Evolutionary conservation across 495 filamentous ascomycete species (phyloP).

Genomic region (Lasiosphaeria miniovina): DNA sequence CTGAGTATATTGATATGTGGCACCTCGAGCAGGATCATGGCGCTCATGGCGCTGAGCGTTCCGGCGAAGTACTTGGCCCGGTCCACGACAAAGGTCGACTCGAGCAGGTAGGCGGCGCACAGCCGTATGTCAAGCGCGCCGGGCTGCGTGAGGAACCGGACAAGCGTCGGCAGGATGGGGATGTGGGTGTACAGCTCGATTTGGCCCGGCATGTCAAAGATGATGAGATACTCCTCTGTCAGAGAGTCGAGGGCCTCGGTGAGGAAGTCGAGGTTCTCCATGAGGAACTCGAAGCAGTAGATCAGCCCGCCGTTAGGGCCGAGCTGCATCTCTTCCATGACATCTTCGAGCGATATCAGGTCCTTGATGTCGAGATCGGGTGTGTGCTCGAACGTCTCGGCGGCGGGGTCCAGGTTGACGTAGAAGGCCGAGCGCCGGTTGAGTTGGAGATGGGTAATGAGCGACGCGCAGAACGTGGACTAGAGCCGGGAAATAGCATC

Average conservation of each 20-base stretch:
- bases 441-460: slow-evolving; percentile 87
- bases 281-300: slow-evolving; percentile 95
- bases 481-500: slow-evolving; percentile 32
- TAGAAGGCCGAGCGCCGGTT: slow-evolving; percentile 89
- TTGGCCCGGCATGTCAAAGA: slow-evolving; percentile 98
- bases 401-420: slow-evolving; percentile 96
- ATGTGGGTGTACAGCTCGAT: slow-evolving; percentile 99
- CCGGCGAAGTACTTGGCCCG: slow-evolving; percentile 96
- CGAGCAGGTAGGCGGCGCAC: slow-evolving; percentile 93
- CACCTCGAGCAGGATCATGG: slow-evolving; percentile 96
- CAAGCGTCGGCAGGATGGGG: slow-evolving; percentile 82
- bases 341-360: slow-evolving; percentile 91
- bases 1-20: slow-evolving; percentile 91
- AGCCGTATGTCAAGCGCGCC: slow-evolving; percentile 85
- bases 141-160: slow-evolving; percentile 71
- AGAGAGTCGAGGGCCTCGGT: slow-evolving; percentile 81
- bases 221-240: slow-evolving; percentile 90
- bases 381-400: slow-evolving; percentile 84
- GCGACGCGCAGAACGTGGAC: slow-evolving; percentile 90
- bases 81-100: slow-evolving; percentile 92
- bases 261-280: slow-evolving; percentile 94
- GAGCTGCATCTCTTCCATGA: slow-evolving; percentile 93
- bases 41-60: slow-evolving; percentile 92
- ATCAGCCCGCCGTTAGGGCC: slow-evolving; percentile 96
- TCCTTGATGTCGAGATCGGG: slow-evolving; percentile 97